A percentile compares a stretch with the other conserved stretches of the same genome.
These are phyloP conservation scores for Pyrenochaeta sp. DNA, from an alignment of 2,329 filamentous ascomycete species.

Conservation along the genomic window DNA sequence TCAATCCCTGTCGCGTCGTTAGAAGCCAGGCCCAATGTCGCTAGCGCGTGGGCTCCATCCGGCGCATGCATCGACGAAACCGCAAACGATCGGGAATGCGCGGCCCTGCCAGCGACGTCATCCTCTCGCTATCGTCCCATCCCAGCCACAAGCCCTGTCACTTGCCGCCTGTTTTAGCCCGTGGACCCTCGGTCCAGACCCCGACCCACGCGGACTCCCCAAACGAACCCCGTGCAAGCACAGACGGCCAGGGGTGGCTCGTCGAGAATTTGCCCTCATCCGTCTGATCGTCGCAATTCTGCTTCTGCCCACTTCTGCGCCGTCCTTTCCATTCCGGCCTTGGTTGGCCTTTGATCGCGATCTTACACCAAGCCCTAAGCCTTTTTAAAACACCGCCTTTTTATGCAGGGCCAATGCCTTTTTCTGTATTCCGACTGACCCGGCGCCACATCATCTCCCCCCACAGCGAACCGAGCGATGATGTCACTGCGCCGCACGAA, in stretches of 20 bases:
- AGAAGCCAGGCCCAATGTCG: not conserved
- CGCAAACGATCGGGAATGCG: not conserved
- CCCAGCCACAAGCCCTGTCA: constrained; percentile 26
- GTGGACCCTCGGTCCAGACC: constrained; percentile 17
- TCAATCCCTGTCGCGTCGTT: constrained; percentile 12
- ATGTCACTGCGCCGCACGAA: constrained; percentile 7
- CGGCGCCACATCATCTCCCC: constrained; percentile 3
- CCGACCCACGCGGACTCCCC: constrained; percentile 16
- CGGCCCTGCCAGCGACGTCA: constrained; percentile 28
- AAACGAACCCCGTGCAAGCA: constrained; percentile 22
- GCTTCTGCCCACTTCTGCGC: not conserved
- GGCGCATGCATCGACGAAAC: constrained; percentile 21
- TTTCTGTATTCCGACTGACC: constrained; percentile 15
- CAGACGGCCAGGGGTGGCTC: constrained; percentile 1
- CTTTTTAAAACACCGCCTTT: constrained; percentile 1
- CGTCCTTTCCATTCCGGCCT: constrained; percentile 5
- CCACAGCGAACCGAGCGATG: constrained; percentile 4
- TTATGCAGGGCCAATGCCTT: constrained; percentile 16
- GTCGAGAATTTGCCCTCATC: constrained; percentile 27
- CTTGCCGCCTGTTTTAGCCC: constrained; percentile 5
- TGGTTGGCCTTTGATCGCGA: constrained; percentile 7
- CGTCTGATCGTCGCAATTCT: constrained; percentile 5
- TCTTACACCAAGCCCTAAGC: not conserved
- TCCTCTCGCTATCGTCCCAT: constrained; percentile 1
- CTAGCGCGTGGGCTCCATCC: constrained; percentile 7